Base-by-base conservation (phyloP, 2,329 filamentous ascomycete species). In the Fusarium pininemorale region DNA sequence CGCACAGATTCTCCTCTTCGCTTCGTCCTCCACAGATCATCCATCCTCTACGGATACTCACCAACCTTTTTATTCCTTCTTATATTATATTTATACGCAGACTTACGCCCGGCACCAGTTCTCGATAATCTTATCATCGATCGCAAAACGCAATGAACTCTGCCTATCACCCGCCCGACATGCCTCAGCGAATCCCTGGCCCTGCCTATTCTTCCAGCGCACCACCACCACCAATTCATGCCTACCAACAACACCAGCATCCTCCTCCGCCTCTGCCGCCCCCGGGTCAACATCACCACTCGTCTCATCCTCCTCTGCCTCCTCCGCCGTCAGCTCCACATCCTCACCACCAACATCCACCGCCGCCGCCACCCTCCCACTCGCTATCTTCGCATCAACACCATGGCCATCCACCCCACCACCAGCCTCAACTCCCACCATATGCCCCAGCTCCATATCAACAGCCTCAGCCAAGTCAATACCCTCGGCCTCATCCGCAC, bases 141-240 rank as follows among this genome's bases (percentile, higher is more conserved):
- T 50, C 53, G 57, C 63, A 51, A 63, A 54, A 39, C 44, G 57
- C 55, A 69, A 82, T 82, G 81, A 81, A 80, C 66, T 78, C 78
- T 38, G 66, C 75, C 69, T 82, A 81, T 65, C 77, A 76, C 51
- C 77, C 71, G 42, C 66, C 80, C 59, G 77, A 81, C 61, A 78
- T 80, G 77, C 75, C 80, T 48, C 81, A 82, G 74, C 79, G 78
- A 59, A 74, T 79, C 66, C 77, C 80, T 24, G 66, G 66, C 54
- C 66, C 75, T 51, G 75, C 76, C 45, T 81, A 81, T 64, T 60
- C 73, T 47, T 68, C 76, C 61, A 68, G 55, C 38, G 55, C 74
- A 44, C 72, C 77, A 28, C 65, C 65, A 35, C 39, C 55, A 55
- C 63, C 77, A 47, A 73, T 78, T 71, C 69, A 78, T 63, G 37